Evolutionary conservation across 2,329 filamentous ascomycete species (phyloP).

Genomic region (Dactylonectria estremocensis): DNA sequence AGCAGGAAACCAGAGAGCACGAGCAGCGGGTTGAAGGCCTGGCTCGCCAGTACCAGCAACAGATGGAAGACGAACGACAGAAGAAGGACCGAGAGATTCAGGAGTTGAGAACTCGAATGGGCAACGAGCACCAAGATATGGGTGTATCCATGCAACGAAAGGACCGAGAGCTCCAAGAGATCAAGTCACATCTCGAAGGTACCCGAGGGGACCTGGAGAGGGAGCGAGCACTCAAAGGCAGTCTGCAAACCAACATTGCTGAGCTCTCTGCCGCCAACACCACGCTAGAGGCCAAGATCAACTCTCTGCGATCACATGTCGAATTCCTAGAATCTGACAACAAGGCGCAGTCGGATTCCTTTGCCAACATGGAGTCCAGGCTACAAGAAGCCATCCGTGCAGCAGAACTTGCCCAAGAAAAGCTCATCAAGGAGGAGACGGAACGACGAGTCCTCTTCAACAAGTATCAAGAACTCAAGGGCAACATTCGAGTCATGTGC

Average conservation of each 20-base stretch:
- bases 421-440: slow-evolving; percentile 92
- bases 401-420: slow-evolving; percentile 81
- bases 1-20: slow-evolving; percentile 70
- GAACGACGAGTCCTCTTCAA: slow-evolving; percentile 94
- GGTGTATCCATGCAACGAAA: slow-evolving; percentile 64
- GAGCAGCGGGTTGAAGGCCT: slow-evolving; percentile 78
- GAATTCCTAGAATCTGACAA: slow-evolving; percentile 92
- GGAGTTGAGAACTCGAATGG: slow-evolving; percentile 70
- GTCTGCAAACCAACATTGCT: slow-evolving; percentile 66
- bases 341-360: slow-evolving; percentile 89
- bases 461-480: slow-evolving; percentile 97
- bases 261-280: slow-evolving; percentile 74
- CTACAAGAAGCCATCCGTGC: slow-evolving; percentile 83
- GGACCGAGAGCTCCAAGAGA: slow-evolving; percentile 68
- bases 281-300: slow-evolving; percentile 81
- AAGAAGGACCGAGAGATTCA: slow-evolving; percentile 74
- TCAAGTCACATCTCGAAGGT: slow-evolving; percentile 61
- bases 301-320: slow-evolving; percentile 84
- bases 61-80: slow-evolving; percentile 76
- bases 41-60: slow-evolving; percentile 73
- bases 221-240: slow-evolving; percentile 75
- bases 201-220: slow-evolving; percentile 68
- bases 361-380: slow-evolving; percentile 83
- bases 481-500: slow-evolving; percentile 98
- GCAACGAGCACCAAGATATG: slow-evolving; percentile 67